Base-by-base conservation (phyloP, 768 basidiomycete species). In the Mrakia blollopis region DNA sequence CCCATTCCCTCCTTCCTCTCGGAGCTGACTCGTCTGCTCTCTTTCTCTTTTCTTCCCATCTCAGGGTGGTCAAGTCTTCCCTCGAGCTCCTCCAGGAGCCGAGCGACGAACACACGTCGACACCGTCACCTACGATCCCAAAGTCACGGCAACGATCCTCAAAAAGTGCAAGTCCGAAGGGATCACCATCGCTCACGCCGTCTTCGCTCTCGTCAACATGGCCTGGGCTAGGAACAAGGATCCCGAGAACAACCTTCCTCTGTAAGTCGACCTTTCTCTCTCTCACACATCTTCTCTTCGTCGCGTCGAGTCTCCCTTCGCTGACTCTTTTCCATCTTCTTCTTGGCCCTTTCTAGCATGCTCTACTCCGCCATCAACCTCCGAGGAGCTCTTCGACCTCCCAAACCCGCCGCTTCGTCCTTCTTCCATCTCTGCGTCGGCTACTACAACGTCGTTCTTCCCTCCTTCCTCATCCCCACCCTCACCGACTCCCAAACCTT, bases 361-460 rank as follows among this genome's bases (percentile, higher is more conserved):
- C 89, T 94, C 88, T 94, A 94, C 82, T 91, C 91, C 11, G 92
- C 93, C 18, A 85, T 93, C 69, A 94, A 93, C 83, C 84, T 93
- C 54, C 88, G 92, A 4, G 77, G 77, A 14, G 77, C 77, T 25
- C 77, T 89, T 90, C 7, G 87, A 88, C 81, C 80, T 85, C 52
- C 84, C 70, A n/a, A 73, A 79, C 73, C 63, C 72, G 32, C 73
- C 80, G 47, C 89, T 57, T 80, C 84, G 78, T 92, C 91, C 16
- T 91, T 91, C 84, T 92, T 91, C 89, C 91, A 89, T 85, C 86
- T 92, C 47, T 88, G 90, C n/a, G 88, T 92, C 75, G 89, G 90
- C 6, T 92, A 91, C 84, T 91, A 91, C 86, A 93, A 92, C 83
- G 86, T 94, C 79, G 84, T 92, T 74, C 88, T 94, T 11, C 92